phyloP scores from a whole-genome alignment of 306 rosid species.

The Glycyrrhiza uralensis region DNA sequence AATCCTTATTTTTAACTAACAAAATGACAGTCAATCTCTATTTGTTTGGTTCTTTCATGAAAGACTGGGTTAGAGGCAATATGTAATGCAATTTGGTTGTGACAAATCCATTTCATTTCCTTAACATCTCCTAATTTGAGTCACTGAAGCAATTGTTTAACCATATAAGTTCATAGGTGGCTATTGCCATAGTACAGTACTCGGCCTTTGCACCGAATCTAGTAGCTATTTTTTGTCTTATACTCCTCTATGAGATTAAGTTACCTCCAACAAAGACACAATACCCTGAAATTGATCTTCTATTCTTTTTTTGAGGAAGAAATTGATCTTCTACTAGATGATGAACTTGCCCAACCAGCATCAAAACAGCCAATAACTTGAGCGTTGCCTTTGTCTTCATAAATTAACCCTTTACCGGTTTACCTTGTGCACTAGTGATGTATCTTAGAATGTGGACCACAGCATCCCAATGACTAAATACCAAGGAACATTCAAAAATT shows the following conservation, averaged over 20 bases:
- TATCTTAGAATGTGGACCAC: background rate
- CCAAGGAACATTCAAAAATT: background rate
- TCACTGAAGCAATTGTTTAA: background rate
- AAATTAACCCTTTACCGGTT: background rate
- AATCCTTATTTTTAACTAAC: background rate
- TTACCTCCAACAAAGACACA: background rate
- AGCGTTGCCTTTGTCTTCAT: background rate
- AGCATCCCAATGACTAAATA: background rate
- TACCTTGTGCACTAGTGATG: background rate
- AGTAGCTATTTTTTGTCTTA: background rate
- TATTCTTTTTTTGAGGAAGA: too few relatives aligned
- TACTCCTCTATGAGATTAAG: background rate
- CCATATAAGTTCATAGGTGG: background rate
- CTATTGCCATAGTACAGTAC: background rate
- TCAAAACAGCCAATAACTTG: background rate
- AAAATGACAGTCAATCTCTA: background rate
- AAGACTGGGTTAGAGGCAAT: background rate
- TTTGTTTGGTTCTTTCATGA: background rate
- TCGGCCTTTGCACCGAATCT: background rate
- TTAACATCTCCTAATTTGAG: background rate
- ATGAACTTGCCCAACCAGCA: background rate
- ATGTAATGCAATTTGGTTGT: background rate
- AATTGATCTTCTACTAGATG: background rate
- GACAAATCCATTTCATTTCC: background rate
- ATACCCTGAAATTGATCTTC: background rate